These are phyloP conservation scores for Candida pseudoviswanathii DNA, from an alignment of 1,139 yeast species.

Conservation along the genomic window DNA sequence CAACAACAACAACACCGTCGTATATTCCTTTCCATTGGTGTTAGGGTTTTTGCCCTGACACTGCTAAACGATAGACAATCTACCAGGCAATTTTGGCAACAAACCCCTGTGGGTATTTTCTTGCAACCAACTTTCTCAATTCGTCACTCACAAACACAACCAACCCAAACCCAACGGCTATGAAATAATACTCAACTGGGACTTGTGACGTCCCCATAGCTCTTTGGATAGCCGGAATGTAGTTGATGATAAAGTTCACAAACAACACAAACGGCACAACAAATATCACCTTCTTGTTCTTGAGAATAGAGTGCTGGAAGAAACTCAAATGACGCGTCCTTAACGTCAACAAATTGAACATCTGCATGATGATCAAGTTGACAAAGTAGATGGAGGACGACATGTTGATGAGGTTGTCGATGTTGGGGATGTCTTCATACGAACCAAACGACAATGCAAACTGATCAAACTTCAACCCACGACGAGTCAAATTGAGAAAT, in stretches of 20 bases:
- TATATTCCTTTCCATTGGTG: neutral
- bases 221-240: conserved; percentile 45
- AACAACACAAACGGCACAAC: conserved; percentile 42
- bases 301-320: conserved; percentile 36
- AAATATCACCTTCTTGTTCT: conserved; percentile 29
- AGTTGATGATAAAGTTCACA: conserved; percentile 48
- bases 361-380: conserved; percentile 52
- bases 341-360: conserved; percentile 48
- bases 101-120: conserved; percentile 39
- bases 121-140: conserved; percentile 37
- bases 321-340: conserved; percentile 48
- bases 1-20: neutral
- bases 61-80: neutral
- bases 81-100: conserved; percentile 48
- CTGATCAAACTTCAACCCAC: conserved; percentile 38
- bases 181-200: conserved; percentile 52
- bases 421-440: conserved; percentile 27
- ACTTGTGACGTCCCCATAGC: conserved; percentile 40
- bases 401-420: conserved; percentile 26
- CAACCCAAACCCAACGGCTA: conserved; percentile 49
- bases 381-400: conserved; percentile 53
- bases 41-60: neutral
- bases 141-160: conserved; percentile 46
- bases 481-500: conserved; percentile 41
- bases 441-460: conserved; percentile 43